These are phyloP conservation scores for Epichloe baconii DNA, from an alignment of 2,329 filamentous ascomycete species.

Conservation along the genomic window DNA sequence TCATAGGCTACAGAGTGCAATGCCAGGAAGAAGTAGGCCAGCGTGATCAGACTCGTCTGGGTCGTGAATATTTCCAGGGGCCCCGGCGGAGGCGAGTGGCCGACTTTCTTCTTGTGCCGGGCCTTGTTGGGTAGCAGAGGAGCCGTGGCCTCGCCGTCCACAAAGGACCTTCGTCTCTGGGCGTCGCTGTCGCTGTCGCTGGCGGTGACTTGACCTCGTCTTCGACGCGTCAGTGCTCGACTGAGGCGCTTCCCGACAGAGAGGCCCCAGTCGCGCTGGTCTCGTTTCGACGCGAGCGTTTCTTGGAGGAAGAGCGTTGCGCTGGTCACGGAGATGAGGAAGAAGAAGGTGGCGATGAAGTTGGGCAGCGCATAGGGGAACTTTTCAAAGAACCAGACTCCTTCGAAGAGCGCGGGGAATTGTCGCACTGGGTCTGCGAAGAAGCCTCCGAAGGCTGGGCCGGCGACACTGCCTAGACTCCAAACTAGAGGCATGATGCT, in stretches of 20 bases:
- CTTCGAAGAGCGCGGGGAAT: slow-evolving; percentile 57
- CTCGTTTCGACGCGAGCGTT: slow-evolving; percentile 61
- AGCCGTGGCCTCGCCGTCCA: slow-evolving; percentile 43
- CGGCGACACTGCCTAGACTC: slow-evolving; percentile 78
- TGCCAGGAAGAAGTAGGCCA: slow-evolving; percentile 68
- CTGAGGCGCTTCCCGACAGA: slow-evolving; percentile 55
- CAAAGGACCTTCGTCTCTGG: slow-evolving; percentile 32
- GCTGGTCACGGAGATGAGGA: slow-evolving; percentile 60
- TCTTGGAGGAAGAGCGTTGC: slow-evolving; percentile 77
- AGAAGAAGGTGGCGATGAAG: slow-evolving; percentile 61
- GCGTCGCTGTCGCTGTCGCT: not conserved
- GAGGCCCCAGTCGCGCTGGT: slow-evolving; percentile 62
- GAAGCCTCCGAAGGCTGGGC: slow-evolving; percentile 76
- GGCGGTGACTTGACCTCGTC: too few species aligned
- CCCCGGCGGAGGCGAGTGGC: slow-evolving; percentile 16
- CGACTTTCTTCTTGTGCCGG: slow-evolving; percentile 13
- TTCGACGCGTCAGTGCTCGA: slow-evolving; percentile 19
- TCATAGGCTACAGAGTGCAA: slow-evolving; percentile 77
- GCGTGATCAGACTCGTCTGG: slow-evolving; percentile 62
- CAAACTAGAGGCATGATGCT: slow-evolving; percentile 86
- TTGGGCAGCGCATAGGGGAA: slow-evolving; percentile 84
- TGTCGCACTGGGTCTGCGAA: slow-evolving; percentile 70
- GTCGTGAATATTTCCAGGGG: slow-evolving; percentile 56
- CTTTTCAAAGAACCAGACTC: slow-evolving; percentile 51
- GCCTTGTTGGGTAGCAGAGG: slow-evolving; percentile 33